These are phyloP conservation scores for Talaromyces sp. DNA, from an alignment of 2,329 filamentous ascomycete genomes.

Conservation along the genomic window DNA sequence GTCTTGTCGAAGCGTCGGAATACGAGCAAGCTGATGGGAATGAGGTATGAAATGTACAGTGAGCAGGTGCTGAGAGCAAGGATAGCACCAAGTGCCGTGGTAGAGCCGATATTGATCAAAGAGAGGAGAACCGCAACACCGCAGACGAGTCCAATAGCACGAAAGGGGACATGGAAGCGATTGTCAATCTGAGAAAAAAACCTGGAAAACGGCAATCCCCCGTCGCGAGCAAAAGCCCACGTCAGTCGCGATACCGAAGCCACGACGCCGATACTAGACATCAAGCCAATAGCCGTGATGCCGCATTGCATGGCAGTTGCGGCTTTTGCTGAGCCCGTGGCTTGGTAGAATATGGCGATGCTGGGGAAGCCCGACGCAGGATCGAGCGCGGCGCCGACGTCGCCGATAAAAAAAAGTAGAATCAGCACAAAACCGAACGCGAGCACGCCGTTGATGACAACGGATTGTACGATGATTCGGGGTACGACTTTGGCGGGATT, in stretches of 20 bases:
- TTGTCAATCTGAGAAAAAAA: conserved; percentile 25
- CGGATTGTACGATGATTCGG: conserved; percentile 44
- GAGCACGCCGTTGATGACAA: conserved; percentile 42
- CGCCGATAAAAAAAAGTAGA: conserved; percentile 45
- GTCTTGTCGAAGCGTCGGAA: conserved; percentile 29
- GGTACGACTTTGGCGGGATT: conserved; percentile 47
- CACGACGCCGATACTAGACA: conserved; percentile 42
- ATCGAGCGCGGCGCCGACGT: conserved; percentile 31
- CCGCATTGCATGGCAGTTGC: conserved; percentile 42
- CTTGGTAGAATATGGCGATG: conserved; percentile 42
- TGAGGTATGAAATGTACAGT: conserved; percentile 40
- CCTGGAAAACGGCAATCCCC: conserved; percentile 38
- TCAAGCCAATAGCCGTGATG: conserved; percentile 37
- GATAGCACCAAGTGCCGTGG: conserved; percentile 39
- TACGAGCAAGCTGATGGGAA: conserved; percentile 37
- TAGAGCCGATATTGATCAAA: conserved; percentile 40
- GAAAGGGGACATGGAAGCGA: conserved; percentile 33
- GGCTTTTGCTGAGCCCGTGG: conserved; percentile 40
- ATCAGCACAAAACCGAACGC: conserved; percentile 42
- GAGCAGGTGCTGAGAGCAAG: conserved; percentile 38
- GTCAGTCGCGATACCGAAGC: conserved; percentile 49
- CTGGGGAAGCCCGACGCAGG: conserved; percentile 37
- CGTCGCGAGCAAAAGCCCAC: conserved; percentile 51
- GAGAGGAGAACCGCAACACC: conserved; percentile 33
- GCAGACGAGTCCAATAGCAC: conserved; percentile 35